Percentiles rank a stretch among this genome's conserved stretches.
Evolutionary conservation across 2,329 filamentous ascomycete genomes (phyloP).

Genomic region (Amphichorda felina): DNA sequence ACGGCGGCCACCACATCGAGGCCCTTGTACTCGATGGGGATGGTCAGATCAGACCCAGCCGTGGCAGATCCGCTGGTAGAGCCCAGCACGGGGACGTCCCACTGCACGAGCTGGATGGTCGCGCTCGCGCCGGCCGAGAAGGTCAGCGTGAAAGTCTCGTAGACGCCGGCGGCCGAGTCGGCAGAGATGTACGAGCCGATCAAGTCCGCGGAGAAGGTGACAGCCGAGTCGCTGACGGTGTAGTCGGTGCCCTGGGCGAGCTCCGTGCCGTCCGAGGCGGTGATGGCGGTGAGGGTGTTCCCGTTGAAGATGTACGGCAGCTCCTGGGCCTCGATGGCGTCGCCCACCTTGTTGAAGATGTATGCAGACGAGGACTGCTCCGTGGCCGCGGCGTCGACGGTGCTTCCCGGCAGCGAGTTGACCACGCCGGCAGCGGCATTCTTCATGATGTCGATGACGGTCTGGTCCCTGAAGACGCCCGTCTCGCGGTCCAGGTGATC

Average conservation of each 20-base stretch:
- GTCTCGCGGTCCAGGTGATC: conserved; percentile 40
- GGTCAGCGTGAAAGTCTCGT: conserved; percentile 35
- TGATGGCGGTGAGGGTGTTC: conserved; percentile 24
- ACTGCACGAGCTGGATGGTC: conserved; percentile 37
- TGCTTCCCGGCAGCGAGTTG: conserved; percentile 39
- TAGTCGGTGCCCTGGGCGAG: conserved; percentile 31
- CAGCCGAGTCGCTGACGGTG: conserved; percentile 24
- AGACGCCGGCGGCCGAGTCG: conserved; percentile 27
- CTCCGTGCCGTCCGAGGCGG: conserved; percentile 8
- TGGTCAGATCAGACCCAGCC: conserved; percentile 3
- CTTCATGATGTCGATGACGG: conserved; percentile 32
- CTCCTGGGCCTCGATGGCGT: conserved; percentile 24
- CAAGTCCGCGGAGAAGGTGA: conserved; percentile 35
- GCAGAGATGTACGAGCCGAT: conserved; percentile 29
- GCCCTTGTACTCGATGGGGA: conserved; percentile 4
- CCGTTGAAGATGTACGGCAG: conserved; percentile 41
- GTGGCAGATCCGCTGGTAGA: conserved; percentile 3
- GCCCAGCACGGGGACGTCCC: conserved; percentile 29
- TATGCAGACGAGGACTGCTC: conserved; percentile 39
- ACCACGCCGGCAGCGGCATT: conserved; percentile 26
- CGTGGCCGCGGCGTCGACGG: conserved; percentile 29
- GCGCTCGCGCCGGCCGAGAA: conserved; percentile 39
- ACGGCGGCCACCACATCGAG: conserved; percentile 4
- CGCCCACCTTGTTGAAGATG: conserved; percentile 39
- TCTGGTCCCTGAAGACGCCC: conserved; percentile 36